Evolutionary conservation across 2,329 filamentous ascomycete species (phyloP), one percentile per base, ranked within the genome.

Genomic region (Pyrenochaeta sp.): DNA sequence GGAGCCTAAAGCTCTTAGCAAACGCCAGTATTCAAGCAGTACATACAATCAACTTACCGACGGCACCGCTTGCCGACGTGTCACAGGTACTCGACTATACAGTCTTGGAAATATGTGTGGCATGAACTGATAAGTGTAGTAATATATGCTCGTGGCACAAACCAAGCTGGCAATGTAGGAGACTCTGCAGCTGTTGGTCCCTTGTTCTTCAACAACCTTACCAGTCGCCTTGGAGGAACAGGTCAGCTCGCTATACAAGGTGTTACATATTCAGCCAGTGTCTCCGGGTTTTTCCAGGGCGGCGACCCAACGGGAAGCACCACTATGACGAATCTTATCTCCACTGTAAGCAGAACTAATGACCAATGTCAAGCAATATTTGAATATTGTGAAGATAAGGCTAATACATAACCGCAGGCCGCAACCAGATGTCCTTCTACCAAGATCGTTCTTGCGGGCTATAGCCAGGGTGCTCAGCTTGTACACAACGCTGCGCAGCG

Each of bases 91-190:
- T 35, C 14, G 5, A 27, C 4, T 9, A 4, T 27, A 5, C 23
- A 27, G 11, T 4, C 32, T 35, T 35, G 5, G 14, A 17, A 4
- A 27, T 27, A 27, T 5, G 23, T 9, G 9, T 27, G 4, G 9
- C 23, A 27, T 27, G 9, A 4, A 27, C 23, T 27, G 23, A 27
- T 9, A 27, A 9, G 4, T 27, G 4, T 11, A 35, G 67, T 85
- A 48, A 81, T 85, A 64, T 85, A 81, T 61, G 83, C 83, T 20
- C 78, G 83, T n/a, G 83, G 83, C 4, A 84, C 83, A 10, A 77
- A 74, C 7, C 81, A 84, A 68, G 45, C 62, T 1, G 82, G 81
- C 47, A 84, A 83, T 58, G 78, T 85, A 9, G 83, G 83, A 18
- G 66, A 62, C 40, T 49, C 77, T 9, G 75, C 77, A 5, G 81